Percentiles rank a stretch among this genome's conserved stretches.
Conservation (phyloP, 2,329 filamentous ascomycete species). For the Ophiostoma sp. region DNA sequence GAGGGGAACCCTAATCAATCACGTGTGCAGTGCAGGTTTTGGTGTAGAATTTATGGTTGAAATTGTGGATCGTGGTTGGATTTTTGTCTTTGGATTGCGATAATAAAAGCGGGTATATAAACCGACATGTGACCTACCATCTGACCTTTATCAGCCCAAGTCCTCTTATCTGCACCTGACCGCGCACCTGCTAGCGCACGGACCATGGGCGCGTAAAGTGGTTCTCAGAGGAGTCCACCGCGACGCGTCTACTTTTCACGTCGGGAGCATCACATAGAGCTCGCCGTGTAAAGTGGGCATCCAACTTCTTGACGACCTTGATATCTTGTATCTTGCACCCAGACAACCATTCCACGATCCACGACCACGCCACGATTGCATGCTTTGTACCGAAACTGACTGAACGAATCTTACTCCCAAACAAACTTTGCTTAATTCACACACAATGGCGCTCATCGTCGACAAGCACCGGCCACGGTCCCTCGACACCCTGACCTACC, state of each 20-base stretch:
- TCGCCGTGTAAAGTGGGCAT: slow-evolving; percentile 10
- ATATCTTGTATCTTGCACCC: not conserved
- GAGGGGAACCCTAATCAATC: slow-evolving; percentile 26
- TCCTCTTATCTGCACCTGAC: slow-evolving; percentile 16
- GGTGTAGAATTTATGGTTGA: not conserved
- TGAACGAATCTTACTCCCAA: not conserved
- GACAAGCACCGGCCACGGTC: slow-evolving; percentile 69
- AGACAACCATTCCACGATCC: not conserved
- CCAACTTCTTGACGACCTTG: not conserved
- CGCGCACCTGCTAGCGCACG: slow-evolving; percentile 9
- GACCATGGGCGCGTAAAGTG: slow-evolving; percentile 24
- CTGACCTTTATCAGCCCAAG: not conserved
- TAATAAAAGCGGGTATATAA: not conserved
- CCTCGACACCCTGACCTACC: slow-evolving; percentile 76
- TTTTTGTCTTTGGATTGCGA: not conserved
- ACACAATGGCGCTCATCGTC: slow-evolving; percentile 61
- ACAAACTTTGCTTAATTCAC: not conserved
- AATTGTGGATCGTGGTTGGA: not conserved
- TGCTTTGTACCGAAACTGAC: not conserved
- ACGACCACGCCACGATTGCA: not conserved
- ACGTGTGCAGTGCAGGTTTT: slow-evolving; percentile 18
- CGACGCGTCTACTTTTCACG: slow-evolving; percentile 25
- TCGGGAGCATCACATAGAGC: not conserved
- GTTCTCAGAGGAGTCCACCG: not conserved
- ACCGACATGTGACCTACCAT: not conserved